Conservation (phyloP, 352 stramenopile species). For the Lagenidium giganteum region DNA sequence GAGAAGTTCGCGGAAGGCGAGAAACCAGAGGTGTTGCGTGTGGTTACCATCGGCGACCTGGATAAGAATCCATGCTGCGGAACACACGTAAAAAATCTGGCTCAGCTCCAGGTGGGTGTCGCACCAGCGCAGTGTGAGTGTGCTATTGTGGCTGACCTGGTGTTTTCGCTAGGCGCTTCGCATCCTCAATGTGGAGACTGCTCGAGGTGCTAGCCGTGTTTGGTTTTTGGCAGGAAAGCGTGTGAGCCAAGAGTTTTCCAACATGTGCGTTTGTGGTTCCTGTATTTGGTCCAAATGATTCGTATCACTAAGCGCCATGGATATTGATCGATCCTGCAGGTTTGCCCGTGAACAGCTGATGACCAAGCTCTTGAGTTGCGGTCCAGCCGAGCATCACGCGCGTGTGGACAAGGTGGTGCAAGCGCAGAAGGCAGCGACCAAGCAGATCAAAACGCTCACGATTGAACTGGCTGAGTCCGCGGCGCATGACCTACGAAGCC, state of each 20-base stretch:
- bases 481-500: slow-evolving; percentile 32
- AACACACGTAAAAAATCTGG: slow-evolving; percentile 75
- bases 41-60: slow-evolving; percentile 80
- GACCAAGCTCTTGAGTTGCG: slow-evolving; percentile 71
- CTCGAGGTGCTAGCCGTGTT: slow-evolving; percentile 56
- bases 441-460: slow-evolving; percentile 68
- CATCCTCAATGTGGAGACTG: slow-evolving; percentile 67
- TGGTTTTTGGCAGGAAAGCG: slow-evolving; percentile 85
- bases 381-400: slow-evolving; percentile 55
- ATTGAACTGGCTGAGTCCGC: slow-evolving; percentile 59
- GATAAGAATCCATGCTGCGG: slow-evolving; percentile 87
- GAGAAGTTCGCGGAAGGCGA: slow-evolving; percentile 50
- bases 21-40: slow-evolving; percentile 62
- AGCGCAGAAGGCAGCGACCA: slow-evolving; percentile 46
- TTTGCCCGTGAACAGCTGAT: slow-evolving; percentile 53
- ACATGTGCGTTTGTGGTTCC: too few relatives aligned
- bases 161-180: slow-evolving; percentile 58
- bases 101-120: slow-evolving; percentile 55
- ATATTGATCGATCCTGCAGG: too few relatives aligned
- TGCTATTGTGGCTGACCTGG: too few relatives aligned
- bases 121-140: too few relatives aligned
- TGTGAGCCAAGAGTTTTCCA: slow-evolving; percentile 69
- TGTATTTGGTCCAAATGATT: too few relatives aligned
- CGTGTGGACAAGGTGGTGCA: slow-evolving; percentile 64
- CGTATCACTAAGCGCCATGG: too few relatives aligned